Percentiles rank a stretch among this genome's conserved stretches.
phyloP scores from a whole-genome alignment of 163 green algal genomes.

The Picocystis sp. region DNA sequence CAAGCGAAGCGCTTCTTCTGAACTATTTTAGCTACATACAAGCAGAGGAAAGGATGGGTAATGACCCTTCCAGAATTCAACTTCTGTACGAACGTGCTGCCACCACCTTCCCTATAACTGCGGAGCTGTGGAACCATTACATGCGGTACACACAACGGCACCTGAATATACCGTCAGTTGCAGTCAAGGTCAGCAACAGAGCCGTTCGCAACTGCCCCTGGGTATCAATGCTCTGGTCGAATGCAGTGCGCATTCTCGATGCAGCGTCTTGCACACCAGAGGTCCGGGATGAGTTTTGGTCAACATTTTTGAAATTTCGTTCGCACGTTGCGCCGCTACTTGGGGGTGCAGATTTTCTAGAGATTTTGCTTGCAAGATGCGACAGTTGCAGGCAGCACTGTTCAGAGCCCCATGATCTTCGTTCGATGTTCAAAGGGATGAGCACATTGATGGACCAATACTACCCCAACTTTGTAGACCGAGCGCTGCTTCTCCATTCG shows the following conservation, averaged over 20 bases:
- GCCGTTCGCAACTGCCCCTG: slow-evolving; percentile 75
- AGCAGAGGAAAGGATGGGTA: slow-evolving; percentile 44
- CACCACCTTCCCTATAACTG: slow-evolving; percentile 56
- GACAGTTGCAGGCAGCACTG: slow-evolving; percentile 32
- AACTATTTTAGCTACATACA: slow-evolving; percentile 63
- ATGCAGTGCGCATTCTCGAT: slow-evolving; percentile 27
- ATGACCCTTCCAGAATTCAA: slow-evolving; percentile 24
- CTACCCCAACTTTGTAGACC: slow-evolving; percentile 36
- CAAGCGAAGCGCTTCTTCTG: slow-evolving; percentile 36
- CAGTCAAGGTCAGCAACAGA: slow-evolving; percentile 30
- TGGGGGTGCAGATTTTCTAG: slow-evolving; percentile 47
- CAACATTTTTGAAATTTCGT: too few species aligned
- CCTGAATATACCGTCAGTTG: slow-evolving; percentile 16
- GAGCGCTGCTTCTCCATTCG: slow-evolving; percentile 17
- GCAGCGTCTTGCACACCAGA: too few species aligned
- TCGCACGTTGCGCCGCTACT: slow-evolving; percentile 9
- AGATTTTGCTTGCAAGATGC: slow-evolving; percentile 43
- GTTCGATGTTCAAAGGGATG: slow-evolving; percentile 21
- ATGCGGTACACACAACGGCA: slow-evolving; percentile 38
- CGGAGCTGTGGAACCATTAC: slow-evolving; percentile 65
- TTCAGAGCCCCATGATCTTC: slow-evolving; percentile 11
- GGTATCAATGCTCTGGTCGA: slow-evolving; percentile 54
- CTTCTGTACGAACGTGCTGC: slow-evolving; percentile 64
- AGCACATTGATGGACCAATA: slow-evolving; percentile 27
- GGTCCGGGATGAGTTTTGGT: too few species aligned